A percentile compares a stretch with the other conserved stretches of the same genome.
phyloP scores from a whole-genome alignment of 805 yeast genomes.

The Ogataea nonfermentans region DNA sequence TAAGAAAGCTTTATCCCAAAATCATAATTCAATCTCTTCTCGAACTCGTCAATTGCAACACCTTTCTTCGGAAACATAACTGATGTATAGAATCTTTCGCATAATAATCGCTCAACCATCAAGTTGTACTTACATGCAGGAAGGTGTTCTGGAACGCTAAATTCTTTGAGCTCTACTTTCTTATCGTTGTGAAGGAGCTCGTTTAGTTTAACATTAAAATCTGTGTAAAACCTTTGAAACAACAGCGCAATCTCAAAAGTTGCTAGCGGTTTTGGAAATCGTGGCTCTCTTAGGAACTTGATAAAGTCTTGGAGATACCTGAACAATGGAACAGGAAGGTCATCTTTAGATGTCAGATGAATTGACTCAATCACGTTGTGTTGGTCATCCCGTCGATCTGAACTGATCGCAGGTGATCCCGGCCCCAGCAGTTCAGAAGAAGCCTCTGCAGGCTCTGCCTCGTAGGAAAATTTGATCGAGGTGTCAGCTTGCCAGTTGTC shows the following conservation, averaged over 20 bases:
- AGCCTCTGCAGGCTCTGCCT: slow-evolving; percentile 2
- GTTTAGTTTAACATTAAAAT: slow-evolving; percentile 25
- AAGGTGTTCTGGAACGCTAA: slow-evolving; percentile 17
- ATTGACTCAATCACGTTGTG: slow-evolving; percentile 17
- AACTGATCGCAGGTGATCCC: slow-evolving; percentile 11
- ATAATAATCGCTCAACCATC: slow-evolving; percentile 31
- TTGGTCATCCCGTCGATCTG: slow-evolving; percentile 3
- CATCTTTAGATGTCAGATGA: slow-evolving; percentile 20
- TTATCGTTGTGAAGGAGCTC: slow-evolving; percentile 21
- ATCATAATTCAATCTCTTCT: slow-evolving; percentile 24
- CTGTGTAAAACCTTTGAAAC: slow-evolving; percentile 34
- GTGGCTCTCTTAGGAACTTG: slow-evolving; percentile 35
- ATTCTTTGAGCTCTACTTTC: slow-evolving; percentile 25
- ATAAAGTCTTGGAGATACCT: slow-evolving; percentile 29
- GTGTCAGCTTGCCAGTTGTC: slow-evolving; percentile 29
- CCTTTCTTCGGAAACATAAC: slow-evolving; percentile 34
- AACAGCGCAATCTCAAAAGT: slow-evolving; percentile 35
- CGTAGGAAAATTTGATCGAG: slow-evolving; percentile 27
- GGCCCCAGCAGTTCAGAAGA: background rate
- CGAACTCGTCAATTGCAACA: slow-evolving; percentile 31
- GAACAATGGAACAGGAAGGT: slow-evolving; percentile 28
- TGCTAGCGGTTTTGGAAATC: slow-evolving; percentile 36
- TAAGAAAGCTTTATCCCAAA: slow-evolving; percentile 30
- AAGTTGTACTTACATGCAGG: slow-evolving; percentile 29
- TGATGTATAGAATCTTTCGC: slow-evolving; percentile 34